Conservation (phyloP, 257 asterid species). For the Haberlea rhodopensis region DNA sequence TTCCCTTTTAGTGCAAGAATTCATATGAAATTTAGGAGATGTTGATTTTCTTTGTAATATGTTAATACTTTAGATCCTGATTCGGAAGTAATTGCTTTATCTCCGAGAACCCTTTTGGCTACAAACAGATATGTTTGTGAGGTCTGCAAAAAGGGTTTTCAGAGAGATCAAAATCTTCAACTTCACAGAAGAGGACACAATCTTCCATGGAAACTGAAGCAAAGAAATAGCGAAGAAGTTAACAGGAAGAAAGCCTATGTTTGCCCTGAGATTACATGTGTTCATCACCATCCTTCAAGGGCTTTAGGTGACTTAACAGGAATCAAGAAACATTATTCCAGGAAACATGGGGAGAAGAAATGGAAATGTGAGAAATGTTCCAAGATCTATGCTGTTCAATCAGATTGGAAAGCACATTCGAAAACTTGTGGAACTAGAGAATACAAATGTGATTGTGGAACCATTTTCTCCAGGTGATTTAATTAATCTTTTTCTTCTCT, state of each 20-base stretch:
- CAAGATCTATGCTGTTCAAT: slow-evolving; percentile 79
- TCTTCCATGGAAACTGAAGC: slow-evolving; percentile 89
- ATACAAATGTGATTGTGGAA: slow-evolving; percentile 86
- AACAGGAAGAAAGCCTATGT: slow-evolving; percentile 64
- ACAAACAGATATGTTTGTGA: slow-evolving; percentile 82
- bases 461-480: slow-evolving; percentile 72
- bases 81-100: slow-evolving; percentile 84
- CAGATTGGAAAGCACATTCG: slow-evolving; percentile 89
- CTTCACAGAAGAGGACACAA: slow-evolving; percentile 88
- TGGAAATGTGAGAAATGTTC: slow-evolving; percentile 86
- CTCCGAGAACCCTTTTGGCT: slow-evolving; percentile 69
- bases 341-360: slow-evolving; percentile 92
- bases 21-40: background rate
- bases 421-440: slow-evolving; percentile 89
- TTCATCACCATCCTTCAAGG: slow-evolving; percentile 78
- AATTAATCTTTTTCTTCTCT: background rate
- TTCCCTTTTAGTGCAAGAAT: background rate
- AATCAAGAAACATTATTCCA: slow-evolving; percentile 77
- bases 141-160: slow-evolving; percentile 92
- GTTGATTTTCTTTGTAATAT: background rate
- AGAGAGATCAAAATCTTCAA: slow-evolving; percentile 89
- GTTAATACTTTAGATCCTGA: slow-evolving; percentile 59
- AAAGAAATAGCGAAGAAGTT: slow-evolving; percentile 52
- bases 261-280: slow-evolving; percentile 73
- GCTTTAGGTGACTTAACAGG: slow-evolving; percentile 89